A percentile compares a stretch with the other conserved stretches of the same genome.
Conservation (phyloP, 495 filamentous ascomycete species). For the Tuber microsphaerosporum region DNA sequence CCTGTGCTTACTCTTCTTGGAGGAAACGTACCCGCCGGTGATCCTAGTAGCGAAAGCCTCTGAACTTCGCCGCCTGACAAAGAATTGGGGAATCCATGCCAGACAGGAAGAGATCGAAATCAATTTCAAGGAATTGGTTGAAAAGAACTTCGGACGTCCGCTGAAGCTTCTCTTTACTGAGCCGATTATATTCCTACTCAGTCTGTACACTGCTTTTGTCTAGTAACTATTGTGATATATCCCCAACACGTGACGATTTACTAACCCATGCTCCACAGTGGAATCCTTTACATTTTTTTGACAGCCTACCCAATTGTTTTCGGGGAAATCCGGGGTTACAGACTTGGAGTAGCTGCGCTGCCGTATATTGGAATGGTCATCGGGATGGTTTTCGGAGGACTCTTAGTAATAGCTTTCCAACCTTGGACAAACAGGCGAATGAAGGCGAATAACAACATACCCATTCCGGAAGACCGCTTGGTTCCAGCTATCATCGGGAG, state of each 20-base stretch:
- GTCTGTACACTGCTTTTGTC: conserved; percentile 52
- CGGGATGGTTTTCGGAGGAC: conserved; percentile 60
- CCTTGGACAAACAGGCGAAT: conserved; percentile 64
- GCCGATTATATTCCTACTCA: conserved; percentile 48
- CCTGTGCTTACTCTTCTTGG: conserved; percentile 63
- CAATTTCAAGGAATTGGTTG: conserved; percentile 66
- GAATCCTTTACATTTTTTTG: conserved; percentile 64
- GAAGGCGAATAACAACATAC: conserved; percentile 63
- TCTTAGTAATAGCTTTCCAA: conserved; percentile 54
- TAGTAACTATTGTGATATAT: conserved; percentile 66
- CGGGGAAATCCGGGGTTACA: conserved; percentile 61
- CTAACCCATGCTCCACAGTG: conserved; percentile 47
- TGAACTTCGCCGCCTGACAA: conserved; percentile 70
- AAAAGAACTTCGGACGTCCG: conserved; percentile 65
- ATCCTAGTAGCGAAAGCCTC: conserved; percentile 70
- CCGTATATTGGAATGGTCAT: conserved; percentile 75
- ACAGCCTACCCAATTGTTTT: conserved; percentile 61
- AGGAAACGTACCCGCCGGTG: conserved; percentile 77
- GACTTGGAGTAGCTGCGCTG: conserved; percentile 60
- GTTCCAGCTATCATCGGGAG: conserved; percentile 72
- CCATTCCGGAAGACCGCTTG: conserved; percentile 80
- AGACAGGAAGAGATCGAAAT: conserved; percentile 91
- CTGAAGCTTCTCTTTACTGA: conserved; percentile 49
- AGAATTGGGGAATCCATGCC: conserved; percentile 90
- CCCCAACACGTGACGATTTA: conserved; percentile 51